Percentiles rank a stretch among this genome's conserved stretches.
Conservation (phyloP, 768 basidiomycete species). For the Royoungia palumana region DNA sequence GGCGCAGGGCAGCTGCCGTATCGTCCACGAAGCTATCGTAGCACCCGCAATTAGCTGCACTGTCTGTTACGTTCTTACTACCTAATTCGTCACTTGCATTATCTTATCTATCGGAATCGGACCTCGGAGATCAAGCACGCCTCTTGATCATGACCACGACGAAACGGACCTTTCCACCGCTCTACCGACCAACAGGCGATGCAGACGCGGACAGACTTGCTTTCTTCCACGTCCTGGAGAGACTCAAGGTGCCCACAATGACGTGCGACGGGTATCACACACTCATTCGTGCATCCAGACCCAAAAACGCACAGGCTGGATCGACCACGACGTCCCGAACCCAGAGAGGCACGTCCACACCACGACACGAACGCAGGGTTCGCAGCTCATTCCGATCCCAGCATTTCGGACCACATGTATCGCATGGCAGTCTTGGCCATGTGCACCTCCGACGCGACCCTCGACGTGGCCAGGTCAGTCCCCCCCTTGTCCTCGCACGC, state of each 20-base stretch:
- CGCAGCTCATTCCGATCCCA: conserved; percentile 23
- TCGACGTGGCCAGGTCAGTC: conserved; percentile 71
- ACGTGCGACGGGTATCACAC: neutral
- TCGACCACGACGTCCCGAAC: conserved; percentile 74
- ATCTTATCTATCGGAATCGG: conserved; percentile 31
- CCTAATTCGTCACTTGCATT: conserved; percentile 4
- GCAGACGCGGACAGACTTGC: conserved; percentile 67
- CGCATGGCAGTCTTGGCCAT: conserved; percentile 94
- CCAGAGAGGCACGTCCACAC: conserved; percentile 64
- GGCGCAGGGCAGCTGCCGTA: conserved; percentile 34
- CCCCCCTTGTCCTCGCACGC: neutral
- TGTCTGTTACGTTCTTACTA: conserved; percentile 4
- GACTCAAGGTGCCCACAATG: conserved; percentile 65
- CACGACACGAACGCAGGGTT: no score
- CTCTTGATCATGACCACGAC: conserved; percentile 6
- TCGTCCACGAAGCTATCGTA: conserved; percentile 32
- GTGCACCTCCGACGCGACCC: conserved; percentile 69
- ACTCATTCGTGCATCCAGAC: conserved; percentile 49
- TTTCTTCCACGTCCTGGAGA: conserved; percentile 87
- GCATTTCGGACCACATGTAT: conserved; percentile 97
- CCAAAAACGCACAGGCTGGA: conserved; percentile 95
- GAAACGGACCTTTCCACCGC: conserved; percentile 54
- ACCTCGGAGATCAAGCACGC: conserved; percentile 15
- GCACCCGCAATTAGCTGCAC: neutral
- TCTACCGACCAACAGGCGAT: conserved; percentile 55